These are phyloP conservation scores for Aspergillus hiratsukae DNA, from an alignment of 2,329 filamentous ascomycete genomes.

Conservation along the genomic window DNA sequence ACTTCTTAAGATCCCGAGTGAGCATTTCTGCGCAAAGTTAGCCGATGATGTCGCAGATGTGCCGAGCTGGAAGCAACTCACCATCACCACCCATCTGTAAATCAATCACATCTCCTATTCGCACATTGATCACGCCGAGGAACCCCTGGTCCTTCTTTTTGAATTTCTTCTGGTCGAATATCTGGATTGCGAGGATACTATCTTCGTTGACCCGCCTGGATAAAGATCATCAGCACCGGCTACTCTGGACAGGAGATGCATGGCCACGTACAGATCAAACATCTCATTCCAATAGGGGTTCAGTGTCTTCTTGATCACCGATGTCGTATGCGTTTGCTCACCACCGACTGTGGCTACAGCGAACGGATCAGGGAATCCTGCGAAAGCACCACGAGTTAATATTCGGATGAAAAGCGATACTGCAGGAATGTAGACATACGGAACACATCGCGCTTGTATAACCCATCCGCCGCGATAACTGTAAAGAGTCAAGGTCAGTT, in stretches of 20 bases:
- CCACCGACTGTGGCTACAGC: conserved; percentile 95
- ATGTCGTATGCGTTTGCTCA: conserved; percentile 97
- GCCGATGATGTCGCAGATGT: conserved; percentile 4
- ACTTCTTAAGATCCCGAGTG: conserved; percentile 93
- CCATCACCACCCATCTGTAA: conserved; percentile 85
- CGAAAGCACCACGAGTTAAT: conserved; percentile 5
- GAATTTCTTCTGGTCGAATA: conserved; percentile 99
- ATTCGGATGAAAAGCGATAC: not conserved
- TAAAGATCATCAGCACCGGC: conserved; percentile 10
- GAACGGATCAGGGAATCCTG: conserved; percentile 96
- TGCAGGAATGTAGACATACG: conserved; percentile 56
- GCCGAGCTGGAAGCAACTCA: conserved; percentile 44
- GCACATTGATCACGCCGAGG: conserved; percentile 93
- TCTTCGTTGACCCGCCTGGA: conserved; percentile 83
- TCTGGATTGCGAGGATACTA: conserved; percentile 94
- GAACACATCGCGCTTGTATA: conserved; percentile 99
- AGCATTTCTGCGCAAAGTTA: conserved; percentile 70
- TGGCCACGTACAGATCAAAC: conserved; percentile 79
- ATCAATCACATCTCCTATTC: conserved; percentile 91
- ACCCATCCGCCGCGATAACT: conserved; percentile 98
- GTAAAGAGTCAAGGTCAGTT: conserved; percentile 24
- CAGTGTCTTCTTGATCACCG: conserved; percentile 92
- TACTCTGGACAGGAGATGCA: not conserved
- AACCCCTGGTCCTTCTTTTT: conserved; percentile 99
- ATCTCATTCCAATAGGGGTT: conserved; percentile 99